Evolutionary conservation across 257 asterid genomes (phyloP), one percentile per base, ranked within the genome.

Genomic region (Phtheirospermum japonicum): DNA sequence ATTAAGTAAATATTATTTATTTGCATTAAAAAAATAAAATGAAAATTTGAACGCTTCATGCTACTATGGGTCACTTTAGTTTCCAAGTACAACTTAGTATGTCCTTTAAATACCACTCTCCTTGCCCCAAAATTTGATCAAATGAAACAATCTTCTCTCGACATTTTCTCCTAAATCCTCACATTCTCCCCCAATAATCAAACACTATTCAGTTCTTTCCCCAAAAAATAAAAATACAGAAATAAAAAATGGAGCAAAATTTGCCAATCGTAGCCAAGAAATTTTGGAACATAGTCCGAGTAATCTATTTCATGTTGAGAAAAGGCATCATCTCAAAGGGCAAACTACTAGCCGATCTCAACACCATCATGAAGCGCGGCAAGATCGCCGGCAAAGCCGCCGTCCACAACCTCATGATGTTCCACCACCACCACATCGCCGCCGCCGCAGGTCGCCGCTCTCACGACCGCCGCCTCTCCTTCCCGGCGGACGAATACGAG

Each of bases 351-450:
- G 32, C 77, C 17, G 95, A 91, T 57, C 81, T 91, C 68, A 79
- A 61, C 79, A 34, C 81, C 71, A 57, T 90, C 74, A 65, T 88
- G 80, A 88, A 88, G 58, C 88, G 95, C 18, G 85, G 95, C 73
- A 91, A 91, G 59, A 68, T 88, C 19, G 95, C 94, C 61, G 89
- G 98, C 0, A 88, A 90, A 58, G 83, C 84, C 9, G 92, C 89
- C 23, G 42, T 88, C 2, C 90, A 90, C 11, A 84, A 78, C 57
- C 86, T 88, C 56, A 9, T 50, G 79, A 80, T 82, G 70, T 69
- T 77, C 77, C 91, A 90, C 86, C 95, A 83, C 69, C 64, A n/a
- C 69, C 67, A 4, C 59, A 12, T 17, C 56, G 11, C 56, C 56
- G 56, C 54, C 54, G 19, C 23, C 17, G 59, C 32, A 57, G 33